Base-by-base conservation (phyloP, 2,329 filamentous ascomycete genomes). In the Aspergillus fructus region DNA sequence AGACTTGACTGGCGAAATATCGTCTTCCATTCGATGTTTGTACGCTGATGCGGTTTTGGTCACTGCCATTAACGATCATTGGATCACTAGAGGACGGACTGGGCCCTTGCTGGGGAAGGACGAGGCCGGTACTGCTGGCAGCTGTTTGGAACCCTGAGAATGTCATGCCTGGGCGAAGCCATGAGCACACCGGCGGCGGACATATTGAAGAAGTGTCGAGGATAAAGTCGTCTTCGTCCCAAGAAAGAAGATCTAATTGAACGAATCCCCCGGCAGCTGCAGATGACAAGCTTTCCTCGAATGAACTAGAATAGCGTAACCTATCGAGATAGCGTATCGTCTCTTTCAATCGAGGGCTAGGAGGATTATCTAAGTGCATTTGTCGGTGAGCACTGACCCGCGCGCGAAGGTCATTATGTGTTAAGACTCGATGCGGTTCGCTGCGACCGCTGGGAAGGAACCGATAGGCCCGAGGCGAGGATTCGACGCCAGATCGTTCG, bases 101-200 rank as follows among this genome's bases (percentile, higher is more conserved):
- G 8, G 67, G 59, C 17, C 64, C 59, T 13, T 70, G 71, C 57
- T 71, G 72, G 13, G 66, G 62, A 13, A 72, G 62, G 48, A 70
- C 67, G 45, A 68, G 61, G 24, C 61, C 65, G 21, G 64, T 59
- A 45, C 62, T 68, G 53, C 72, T 73, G 9, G 75, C 76, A 15
- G 85, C 85, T 65, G 85, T 81, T 67, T 89, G 86, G 24, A 79
- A 83, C 3, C 86, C 86, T 12, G 80, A 80, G 61, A 88, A 86
- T 0, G 85, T 76, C 52, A 83, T 80, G 19, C 86, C 86, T 5
- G 84, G 80, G 51, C 81, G 79, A 11, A 89, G 72, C 84, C 85
- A 88, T 7, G 85, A 88, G 49, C 80, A 85, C 52, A 78, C 73
- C 2, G 83, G 68, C 9, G 79, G 81, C 2, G 79, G 78, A 2